These are phyloP conservation scores for Macrocybe sp. DNA, from an alignment of 1,284 basidiomycete species.

Conservation along the genomic window DNA sequence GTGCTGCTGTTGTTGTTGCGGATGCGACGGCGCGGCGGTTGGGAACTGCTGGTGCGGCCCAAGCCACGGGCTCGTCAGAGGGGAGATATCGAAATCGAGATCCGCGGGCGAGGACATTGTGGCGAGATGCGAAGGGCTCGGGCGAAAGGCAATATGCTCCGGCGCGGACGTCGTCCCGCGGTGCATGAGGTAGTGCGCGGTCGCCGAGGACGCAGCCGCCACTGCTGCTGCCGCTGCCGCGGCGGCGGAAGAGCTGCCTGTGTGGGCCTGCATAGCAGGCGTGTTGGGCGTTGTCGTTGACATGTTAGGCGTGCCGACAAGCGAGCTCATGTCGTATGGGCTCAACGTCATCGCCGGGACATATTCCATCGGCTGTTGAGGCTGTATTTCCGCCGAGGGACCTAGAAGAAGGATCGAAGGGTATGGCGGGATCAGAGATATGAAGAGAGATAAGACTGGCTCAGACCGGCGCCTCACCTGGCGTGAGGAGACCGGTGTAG, in stretches of 20 bases:
- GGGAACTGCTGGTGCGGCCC: constrained; percentile 36
- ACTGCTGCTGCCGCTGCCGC: constrained; percentile 7
- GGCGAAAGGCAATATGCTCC: constrained; percentile 55
- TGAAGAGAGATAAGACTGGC: constrained; percentile 1
- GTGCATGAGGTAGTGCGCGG: constrained; percentile 25
- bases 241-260: constrained; percentile 3
- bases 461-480: constrained; percentile 38
- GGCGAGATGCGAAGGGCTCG: constrained; percentile 22
- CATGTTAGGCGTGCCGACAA: constrained; percentile 15
- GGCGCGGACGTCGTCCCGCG: constrained; percentile 53
- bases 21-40: constrained; percentile 9
- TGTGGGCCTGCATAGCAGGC: constrained; percentile 6
- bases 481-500: constrained; percentile 67
- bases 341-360: constrained; percentile 53
- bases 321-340: constrained; percentile 14
- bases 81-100: constrained; percentile 67
- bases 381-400: constrained; percentile 62
- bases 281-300: constrained; percentile 4
- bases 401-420: constrained; percentile 28
- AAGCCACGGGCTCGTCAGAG: constrained; percentile 73
- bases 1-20: background rate
- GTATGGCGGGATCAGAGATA: background rate
- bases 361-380: constrained; percentile 53
- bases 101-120: constrained; percentile 39
- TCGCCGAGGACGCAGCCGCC: constrained; percentile 22